A percentile compares a stretch with the other conserved stretches of the same genome.
Conservation (phyloP, 768 basidiomycete species). For the Pulveroboletus sp. region DNA sequence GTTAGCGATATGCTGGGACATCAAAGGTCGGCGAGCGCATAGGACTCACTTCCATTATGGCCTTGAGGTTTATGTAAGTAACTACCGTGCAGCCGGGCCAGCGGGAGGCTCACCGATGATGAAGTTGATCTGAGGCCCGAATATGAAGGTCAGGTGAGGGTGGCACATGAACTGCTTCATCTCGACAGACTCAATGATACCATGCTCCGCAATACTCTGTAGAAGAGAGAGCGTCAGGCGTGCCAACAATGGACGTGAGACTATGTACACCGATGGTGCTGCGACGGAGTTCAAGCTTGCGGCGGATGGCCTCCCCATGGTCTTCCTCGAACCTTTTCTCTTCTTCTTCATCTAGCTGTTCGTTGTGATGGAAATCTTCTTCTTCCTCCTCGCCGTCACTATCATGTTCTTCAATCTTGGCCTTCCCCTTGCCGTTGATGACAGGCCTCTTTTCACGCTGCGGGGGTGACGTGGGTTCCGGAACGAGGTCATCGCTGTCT, state of each 20-base stretch:
- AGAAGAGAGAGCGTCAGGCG: not conserved
- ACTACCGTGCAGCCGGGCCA: not conserved
- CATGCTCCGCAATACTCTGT: slow-evolving; percentile 79
- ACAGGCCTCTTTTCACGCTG: slow-evolving; percentile 28
- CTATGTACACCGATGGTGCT: slow-evolving; percentile 39
- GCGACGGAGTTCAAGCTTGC: slow-evolving; percentile 44
- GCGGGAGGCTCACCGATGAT: slow-evolving; percentile 66
- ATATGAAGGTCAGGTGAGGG: slow-evolving; percentile 72
- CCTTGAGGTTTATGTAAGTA: slow-evolving; percentile 40
- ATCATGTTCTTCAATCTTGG: slow-evolving; percentile 26
- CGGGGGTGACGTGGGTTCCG: slow-evolving; percentile 12
- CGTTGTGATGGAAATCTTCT: slow-evolving; percentile 35
- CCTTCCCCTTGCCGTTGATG: slow-evolving; percentile 33
- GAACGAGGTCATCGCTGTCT: slow-evolving; percentile 35
- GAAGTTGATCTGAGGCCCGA: slow-evolving; percentile 95
- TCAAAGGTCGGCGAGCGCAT: not conserved
- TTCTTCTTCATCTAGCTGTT: slow-evolving; percentile 45
- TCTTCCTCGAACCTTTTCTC: slow-evolving; percentile 65
- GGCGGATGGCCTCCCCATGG: slow-evolving; percentile 53
- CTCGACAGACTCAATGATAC: slow-evolving; percentile 82
- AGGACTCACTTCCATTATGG: slow-evolving; percentile 83
- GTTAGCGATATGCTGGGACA: not conserved
- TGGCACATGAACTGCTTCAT: slow-evolving; percentile 98
- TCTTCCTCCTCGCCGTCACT: slow-evolving; percentile 31
- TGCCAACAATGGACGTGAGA: slow-evolving; percentile 40